Conservation (phyloP, 768 basidiomycete species). For the Rhizopogon vulgaris region DNA sequence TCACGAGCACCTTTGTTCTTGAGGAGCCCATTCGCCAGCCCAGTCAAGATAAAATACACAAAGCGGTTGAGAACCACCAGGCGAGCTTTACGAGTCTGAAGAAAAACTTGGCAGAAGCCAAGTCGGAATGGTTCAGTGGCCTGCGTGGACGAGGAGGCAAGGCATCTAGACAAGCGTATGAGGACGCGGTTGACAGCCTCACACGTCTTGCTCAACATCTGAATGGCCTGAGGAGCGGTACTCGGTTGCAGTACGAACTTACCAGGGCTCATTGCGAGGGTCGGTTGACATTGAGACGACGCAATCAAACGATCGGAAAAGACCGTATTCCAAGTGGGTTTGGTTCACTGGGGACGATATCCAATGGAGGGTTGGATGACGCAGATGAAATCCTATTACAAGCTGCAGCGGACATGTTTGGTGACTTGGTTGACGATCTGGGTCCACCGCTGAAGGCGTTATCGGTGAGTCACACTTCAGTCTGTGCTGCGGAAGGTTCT, state of each 20-base stretch:
- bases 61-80: conserved; percentile 81
- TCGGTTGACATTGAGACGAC: conserved; percentile 31
- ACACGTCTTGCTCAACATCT: conserved; percentile 92
- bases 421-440: conserved; percentile 72
- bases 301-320: conserved; percentile 12
- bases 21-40: conserved; percentile 56
- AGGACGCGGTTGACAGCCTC: conserved; percentile 80
- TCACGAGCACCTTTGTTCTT: conserved; percentile 82
- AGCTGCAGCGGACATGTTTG: conserved; percentile 70
- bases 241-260: conserved; percentile 77
- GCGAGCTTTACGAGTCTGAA: conserved; percentile 86
- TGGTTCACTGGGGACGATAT: conserved; percentile 13
- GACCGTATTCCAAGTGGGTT: conserved; percentile 5
- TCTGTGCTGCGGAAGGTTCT: background rate
- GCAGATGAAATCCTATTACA: conserved; percentile 30
- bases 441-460: conserved; percentile 72
- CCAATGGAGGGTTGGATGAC: conserved; percentile 32
- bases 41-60: conserved; percentile 60
- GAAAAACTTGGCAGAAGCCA: conserved; percentile 80
- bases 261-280: conserved; percentile 51
- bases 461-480: conserved; percentile 43
- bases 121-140: conserved; percentile 65
- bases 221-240: conserved; percentile 82
- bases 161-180: conserved; percentile 56
- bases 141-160: conserved; percentile 18